phyloP scores from a whole-genome alignment of 768 basidiomycete genomes.

The Mycena rebaudengoi region DNA sequence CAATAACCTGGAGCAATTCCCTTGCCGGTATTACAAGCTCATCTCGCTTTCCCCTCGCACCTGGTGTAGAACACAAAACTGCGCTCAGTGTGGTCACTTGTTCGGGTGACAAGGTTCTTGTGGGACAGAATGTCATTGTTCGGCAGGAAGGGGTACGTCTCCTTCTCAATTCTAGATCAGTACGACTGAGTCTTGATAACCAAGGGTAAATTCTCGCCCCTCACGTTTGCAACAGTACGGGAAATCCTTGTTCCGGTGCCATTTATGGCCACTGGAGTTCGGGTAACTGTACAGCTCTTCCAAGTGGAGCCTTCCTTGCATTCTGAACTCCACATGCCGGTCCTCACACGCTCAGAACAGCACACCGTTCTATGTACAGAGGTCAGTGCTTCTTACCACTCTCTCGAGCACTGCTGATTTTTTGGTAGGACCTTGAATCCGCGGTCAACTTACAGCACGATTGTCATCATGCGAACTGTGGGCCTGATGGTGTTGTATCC shows the following conservation, averaged over 20 bases:
- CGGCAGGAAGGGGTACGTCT: background rate
- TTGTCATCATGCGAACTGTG: background rate
- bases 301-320: too few species aligned
- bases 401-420: background rate
- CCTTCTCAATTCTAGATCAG: too few species aligned
- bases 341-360: too few species aligned
- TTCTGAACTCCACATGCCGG: too few species aligned
- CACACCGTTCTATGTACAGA: too few species aligned
- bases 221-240: too few species aligned
- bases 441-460: slow-evolving; percentile 11
- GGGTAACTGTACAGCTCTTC: too few species aligned
- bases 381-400: too few species aligned
- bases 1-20: background rate
- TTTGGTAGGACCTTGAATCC: background rate
- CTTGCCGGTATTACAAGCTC: background rate
- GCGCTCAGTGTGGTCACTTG: background rate
- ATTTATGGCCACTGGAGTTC: too few species aligned
- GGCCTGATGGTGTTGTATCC: background rate
- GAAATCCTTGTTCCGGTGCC: too few species aligned
- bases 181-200: too few species aligned
- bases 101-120: background rate
- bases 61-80: background rate
- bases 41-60: background rate
- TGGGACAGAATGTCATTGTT: background rate
- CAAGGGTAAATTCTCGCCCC: too few species aligned